A percentile compares a stretch with the other conserved stretches of the same genome.
These are phyloP conservation scores for Emmonsiellopsis sp. DNA, from an alignment of 2,329 filamentous ascomycete species.

Conservation along the genomic window DNA sequence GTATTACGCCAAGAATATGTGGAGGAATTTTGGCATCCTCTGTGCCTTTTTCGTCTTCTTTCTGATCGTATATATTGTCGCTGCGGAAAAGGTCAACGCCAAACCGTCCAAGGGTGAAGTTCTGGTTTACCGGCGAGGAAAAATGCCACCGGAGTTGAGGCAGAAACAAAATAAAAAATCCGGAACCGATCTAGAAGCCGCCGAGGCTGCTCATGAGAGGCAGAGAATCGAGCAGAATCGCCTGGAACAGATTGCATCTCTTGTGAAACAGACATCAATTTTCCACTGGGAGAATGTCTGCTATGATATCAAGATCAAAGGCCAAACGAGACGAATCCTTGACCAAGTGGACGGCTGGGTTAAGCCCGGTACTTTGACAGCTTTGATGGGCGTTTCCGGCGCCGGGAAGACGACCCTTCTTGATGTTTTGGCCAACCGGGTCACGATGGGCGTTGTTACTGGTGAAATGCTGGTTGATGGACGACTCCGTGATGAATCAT, in stretches of 20 bases:
- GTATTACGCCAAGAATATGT: slow-evolving; percentile 53
- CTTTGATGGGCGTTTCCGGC: slow-evolving; percentile 81
- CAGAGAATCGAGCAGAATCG: slow-evolving; percentile 23
- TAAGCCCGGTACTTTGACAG: slow-evolving; percentile 81
- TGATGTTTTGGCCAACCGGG: slow-evolving; percentile 75
- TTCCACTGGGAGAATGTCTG: slow-evolving; percentile 83
- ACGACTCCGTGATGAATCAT: slow-evolving; percentile 59
- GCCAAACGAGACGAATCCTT: slow-evolving; percentile 63
- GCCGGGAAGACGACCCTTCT: slow-evolving; percentile 92
- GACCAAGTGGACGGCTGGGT: slow-evolving; percentile 89
- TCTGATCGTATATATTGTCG: slow-evolving; percentile 9
- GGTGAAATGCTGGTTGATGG: slow-evolving; percentile 83
- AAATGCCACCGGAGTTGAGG: slow-evolving; percentile 23
- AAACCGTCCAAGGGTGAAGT: slow-evolving; percentile 71
- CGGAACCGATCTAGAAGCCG: slow-evolving; percentile 7
- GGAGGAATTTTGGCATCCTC: slow-evolving; percentile 64
- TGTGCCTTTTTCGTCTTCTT: slow-evolving; percentile 48
- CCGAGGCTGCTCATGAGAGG: slow-evolving; percentile 3
- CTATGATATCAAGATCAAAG: slow-evolving; percentile 76
- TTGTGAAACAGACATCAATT: slow-evolving; percentile 42
- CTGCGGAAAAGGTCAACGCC: slow-evolving; percentile 52
- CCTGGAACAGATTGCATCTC: slow-evolving; percentile 19
- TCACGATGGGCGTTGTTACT: slow-evolving; percentile 78
- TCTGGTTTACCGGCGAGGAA: slow-evolving; percentile 63
- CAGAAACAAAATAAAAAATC: slow-evolving; percentile 3